These are phyloP conservation scores for Colletotrichum lini DNA, from an alignment of 2,329 filamentous ascomycete species.

Conservation along the genomic window DNA sequence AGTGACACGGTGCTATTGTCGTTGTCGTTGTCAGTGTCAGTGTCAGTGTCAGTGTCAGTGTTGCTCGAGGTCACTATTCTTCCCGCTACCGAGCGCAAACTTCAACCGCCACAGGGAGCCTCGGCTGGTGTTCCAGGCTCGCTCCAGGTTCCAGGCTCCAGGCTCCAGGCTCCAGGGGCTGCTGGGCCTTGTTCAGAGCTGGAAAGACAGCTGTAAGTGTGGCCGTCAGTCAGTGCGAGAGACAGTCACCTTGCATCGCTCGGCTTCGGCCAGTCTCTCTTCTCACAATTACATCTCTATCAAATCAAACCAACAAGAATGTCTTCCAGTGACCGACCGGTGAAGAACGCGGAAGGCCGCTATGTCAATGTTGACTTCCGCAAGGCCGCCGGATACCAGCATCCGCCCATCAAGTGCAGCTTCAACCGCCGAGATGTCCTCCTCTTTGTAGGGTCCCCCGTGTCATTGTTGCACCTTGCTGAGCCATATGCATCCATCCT, in stretches of 20 bases:
- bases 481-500: background rate
- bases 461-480: too few relatives aligned
- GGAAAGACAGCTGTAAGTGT: background rate
- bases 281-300: background rate
- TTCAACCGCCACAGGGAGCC: background rate
- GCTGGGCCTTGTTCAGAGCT: too few relatives aligned
- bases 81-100: background rate
- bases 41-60: too few relatives aligned
- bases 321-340: slow-evolving; percentile 48
- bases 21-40: background rate
- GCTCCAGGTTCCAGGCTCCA: background rate
- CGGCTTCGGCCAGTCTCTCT: background rate
- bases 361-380: slow-evolving; percentile 59
- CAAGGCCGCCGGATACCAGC: slow-evolving; percentile 55
- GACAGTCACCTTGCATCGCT: too few relatives aligned
- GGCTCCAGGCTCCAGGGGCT: too few relatives aligned
- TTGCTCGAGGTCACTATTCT: too few relatives aligned
- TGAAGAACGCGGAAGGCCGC: slow-evolving; percentile 54
- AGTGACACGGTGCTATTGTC: background rate
- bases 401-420: slow-evolving; percentile 55
- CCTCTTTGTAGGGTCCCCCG: slow-evolving; percentile 51
- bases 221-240: background rate
- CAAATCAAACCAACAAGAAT: slow-evolving; percentile 15
- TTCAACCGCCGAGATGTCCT: slow-evolving; percentile 61
- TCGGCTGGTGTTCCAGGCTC: slow-evolving; percentile 3